Evolutionary conservation across 257 asterid genomes (phyloP).

Genomic region (Penstemon barbatus): DNA sequence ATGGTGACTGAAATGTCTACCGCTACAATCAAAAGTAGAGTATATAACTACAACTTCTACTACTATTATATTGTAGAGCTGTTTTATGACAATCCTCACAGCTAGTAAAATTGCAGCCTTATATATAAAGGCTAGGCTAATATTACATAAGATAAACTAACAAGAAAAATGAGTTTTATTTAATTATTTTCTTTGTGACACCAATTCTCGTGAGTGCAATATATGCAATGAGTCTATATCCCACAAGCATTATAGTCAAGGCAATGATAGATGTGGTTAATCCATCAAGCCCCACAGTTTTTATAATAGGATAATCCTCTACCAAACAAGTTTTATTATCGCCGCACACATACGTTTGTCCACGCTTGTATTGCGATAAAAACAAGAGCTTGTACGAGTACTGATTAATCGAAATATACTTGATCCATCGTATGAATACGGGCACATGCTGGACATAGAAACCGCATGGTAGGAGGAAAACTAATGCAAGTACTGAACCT

Average conservation of each 20-base stretch:
- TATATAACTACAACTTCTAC: no score
- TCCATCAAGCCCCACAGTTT: constrained; percentile 42
- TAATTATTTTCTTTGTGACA: constrained; percentile 30
- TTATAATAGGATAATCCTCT: constrained; percentile 12
- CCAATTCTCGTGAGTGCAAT: constrained; percentile 53
- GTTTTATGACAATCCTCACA: no score
- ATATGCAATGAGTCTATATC: constrained; percentile 47
- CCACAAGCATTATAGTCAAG: constrained; percentile 47
- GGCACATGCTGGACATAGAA: constrained; percentile 30
- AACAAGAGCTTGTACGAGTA: constrained; percentile 44
- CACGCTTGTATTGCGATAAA: no score
- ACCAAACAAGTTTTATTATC: constrained; percentile 28
- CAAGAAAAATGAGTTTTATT: no score
- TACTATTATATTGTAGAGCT: no score
- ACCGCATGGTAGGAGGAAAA: constrained; percentile 47
- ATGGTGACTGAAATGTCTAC: no score
- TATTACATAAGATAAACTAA: no score
- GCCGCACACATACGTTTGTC: constrained; percentile 20
- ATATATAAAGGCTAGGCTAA: no score
- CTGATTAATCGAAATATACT: constrained; percentile 43
- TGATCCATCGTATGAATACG: constrained; percentile 41
- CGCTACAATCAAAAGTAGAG: no score
- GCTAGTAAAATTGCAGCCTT: no score
- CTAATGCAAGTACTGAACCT: constrained; percentile 41
- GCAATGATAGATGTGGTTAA: constrained; percentile 29